Base-by-base conservation (phyloP, 129 eudicot species). In the Scalesia atractyloides region DNA sequence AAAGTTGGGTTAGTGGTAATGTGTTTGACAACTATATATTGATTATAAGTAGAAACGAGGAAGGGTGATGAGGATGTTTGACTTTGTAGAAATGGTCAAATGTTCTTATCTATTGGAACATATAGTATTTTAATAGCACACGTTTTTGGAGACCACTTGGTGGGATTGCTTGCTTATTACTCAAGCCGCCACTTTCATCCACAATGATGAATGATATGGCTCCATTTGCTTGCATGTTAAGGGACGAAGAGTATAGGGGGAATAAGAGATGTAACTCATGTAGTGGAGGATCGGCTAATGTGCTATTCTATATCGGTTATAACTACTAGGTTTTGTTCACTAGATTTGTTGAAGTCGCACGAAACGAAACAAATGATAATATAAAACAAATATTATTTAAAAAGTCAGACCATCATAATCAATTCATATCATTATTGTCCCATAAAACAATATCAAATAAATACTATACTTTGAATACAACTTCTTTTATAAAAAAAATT, bases 21-120 rank as follows among this genome's bases (percentile, higher is more conserved):
- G 51, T 68, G 70, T 73, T 73, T 61, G 78, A 34, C 51, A 34
- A 20, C 36, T 16, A 41, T 8, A 41, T 41, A 30, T 48, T 73
- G 24, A 41, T 19, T n/a, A 53, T 18, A 5, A 41, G 20, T 57
- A 16, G 65, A 18, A 52, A 9, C 47, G 11, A 20, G 48, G 64
- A 79, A 18, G 48, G 2, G n/a, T 1, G 69, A 1, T 59, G 66
- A 5, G 4, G 30, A 77, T 10, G 70, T 62, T 77, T 63, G 82
- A 77, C 66, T 77, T 62, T 63, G 11, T 39, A 53, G 67, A 44
- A 24, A 58, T 15, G 22, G 79, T 81, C 85, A 81, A 76, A 66
- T 9, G 79, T 66, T 81, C 82, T 81, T 76, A 81, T 81, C 85
- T 41, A 44, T 43, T 53, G 30, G 69, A 68, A 70, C 41, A 15